phyloP scores from a whole-genome alignment of 768 basidiomycete species.

The Auriscalpium orientale region DNA sequence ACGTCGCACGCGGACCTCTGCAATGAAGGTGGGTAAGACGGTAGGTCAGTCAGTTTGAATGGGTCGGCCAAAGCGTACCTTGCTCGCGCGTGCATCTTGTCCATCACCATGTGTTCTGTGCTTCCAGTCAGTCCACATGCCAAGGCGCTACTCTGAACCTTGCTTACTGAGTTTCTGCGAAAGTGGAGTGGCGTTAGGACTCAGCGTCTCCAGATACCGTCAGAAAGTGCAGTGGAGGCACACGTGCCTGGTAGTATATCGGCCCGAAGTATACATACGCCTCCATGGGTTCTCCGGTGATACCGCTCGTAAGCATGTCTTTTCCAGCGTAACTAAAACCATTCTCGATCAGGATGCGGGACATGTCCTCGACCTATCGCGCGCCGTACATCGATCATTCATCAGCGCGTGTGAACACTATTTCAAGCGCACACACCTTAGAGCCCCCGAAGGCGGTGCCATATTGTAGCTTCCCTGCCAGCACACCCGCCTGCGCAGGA shows the following conservation, averaged over 20 bases:
- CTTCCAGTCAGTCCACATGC: background rate
- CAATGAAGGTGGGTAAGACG: constrained; percentile 11
- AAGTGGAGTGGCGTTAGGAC: constrained; percentile 8
- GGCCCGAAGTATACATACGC: constrained; percentile 98
- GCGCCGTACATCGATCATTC: background rate
- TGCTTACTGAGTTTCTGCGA: constrained; percentile 84
- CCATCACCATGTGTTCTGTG: constrained; percentile 97
- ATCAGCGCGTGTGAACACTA: background rate
- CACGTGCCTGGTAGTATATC: constrained; percentile 88
- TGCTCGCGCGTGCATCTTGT: constrained; percentile 99
- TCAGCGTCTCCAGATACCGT: background rate
- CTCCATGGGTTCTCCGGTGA: constrained; percentile 94
- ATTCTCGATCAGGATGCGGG: constrained; percentile 85
- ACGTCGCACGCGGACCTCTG: constrained; percentile 91
- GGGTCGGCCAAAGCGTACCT: constrained; percentile 38
- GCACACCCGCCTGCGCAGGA: constrained; percentile 71
- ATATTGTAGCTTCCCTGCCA: constrained; percentile 84
- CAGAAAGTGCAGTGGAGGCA: background rate
- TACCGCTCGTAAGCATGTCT: constrained; percentile 97
- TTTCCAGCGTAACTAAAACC: constrained; percentile 99
- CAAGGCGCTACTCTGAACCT: background rate
- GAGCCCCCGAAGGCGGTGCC: constrained; percentile 97
- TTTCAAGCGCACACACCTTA: constrained; percentile 47
- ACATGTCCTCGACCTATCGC: constrained; percentile 91
- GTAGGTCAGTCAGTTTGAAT: constrained; percentile 11